Percentiles rank a stretch among this genome's conserved stretches.
These are phyloP conservation scores for Yamadazyma blattariae DNA, from an alignment of 1,139 yeast genomes.

Conservation along the genomic window DNA sequence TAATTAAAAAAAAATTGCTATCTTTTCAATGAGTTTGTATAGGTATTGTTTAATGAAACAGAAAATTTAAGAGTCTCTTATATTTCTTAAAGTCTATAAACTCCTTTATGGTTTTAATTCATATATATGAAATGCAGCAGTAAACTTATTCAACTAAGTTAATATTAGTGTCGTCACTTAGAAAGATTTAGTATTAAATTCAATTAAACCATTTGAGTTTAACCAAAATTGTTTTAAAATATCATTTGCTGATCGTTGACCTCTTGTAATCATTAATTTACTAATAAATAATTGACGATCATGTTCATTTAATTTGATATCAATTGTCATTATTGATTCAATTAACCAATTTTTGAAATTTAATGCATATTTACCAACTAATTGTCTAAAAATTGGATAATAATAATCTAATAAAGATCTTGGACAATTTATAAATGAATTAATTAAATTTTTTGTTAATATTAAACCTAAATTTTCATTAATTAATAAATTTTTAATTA, in stretches of 20 bases:
- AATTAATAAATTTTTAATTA: slow-evolving; percentile 29
- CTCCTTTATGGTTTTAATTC: too few relatives aligned
- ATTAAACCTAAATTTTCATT: slow-evolving; percentile 36
- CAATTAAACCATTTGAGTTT: slow-evolving; percentile 46
- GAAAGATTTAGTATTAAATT: slow-evolving; percentile 26
- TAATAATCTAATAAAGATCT: slow-evolving; percentile 62
- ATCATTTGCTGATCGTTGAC: slow-evolving; percentile 56
- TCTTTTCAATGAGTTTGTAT: too few relatives aligned
- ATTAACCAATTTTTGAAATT: slow-evolving; percentile 46
- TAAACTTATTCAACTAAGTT: too few relatives aligned
- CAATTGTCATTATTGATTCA: slow-evolving; percentile 24
- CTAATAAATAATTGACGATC: slow-evolving; percentile 42
- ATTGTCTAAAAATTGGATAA: slow-evolving; percentile 50
- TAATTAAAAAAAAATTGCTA: too few relatives aligned
- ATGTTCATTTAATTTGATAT: slow-evolving; percentile 23
- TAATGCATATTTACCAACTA: slow-evolving; percentile 53
- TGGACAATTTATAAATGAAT: slow-evolving; percentile 44
- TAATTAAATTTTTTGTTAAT: slow-evolving; percentile 29
- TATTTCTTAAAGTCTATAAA: too few relatives aligned
- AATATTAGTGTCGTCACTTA: too few relatives aligned
- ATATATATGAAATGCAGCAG: too few relatives aligned
- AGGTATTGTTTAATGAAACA: slow-evolving; percentile 1
- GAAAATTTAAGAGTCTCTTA: too few relatives aligned
- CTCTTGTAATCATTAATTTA: slow-evolving; percentile 60
- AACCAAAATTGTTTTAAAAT: slow-evolving; percentile 68